Base-by-base conservation (phyloP, 352 stramenopile species). In the Pythium scleroteichum region DNA sequence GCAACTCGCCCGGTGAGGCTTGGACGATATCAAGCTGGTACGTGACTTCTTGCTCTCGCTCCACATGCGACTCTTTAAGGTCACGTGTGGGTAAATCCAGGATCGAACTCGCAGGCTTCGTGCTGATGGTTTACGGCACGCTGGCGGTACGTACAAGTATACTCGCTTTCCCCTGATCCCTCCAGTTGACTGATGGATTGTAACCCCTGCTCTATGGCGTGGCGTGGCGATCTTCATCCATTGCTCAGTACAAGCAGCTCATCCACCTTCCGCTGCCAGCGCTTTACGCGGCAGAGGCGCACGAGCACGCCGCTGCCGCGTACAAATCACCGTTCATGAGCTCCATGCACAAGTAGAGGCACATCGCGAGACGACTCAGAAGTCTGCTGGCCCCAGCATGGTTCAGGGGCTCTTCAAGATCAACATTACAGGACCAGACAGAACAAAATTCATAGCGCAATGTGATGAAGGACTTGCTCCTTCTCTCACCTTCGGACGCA, bases 241-340 rank as follows among this genome's bases (percentile, higher is more conserved):
- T 10, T 23, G 4, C 26, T 14, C 74, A 93, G 84, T 92, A 92
- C 78, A 94, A 94, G 74, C 82, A 92, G 66, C 66, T 94, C 26
- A 64, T 92, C 24, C 70, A 59, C 24, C 61, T 92, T 33, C 82
- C 85, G 3, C 12, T 77, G 17, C 16, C 46, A 8, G 56, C 60
- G 49, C 64, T 90, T 20, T 93, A 93, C 58, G 70, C 62, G 17
- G 55, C 68, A 3, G 79, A 93, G 55, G 53, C 73, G 51, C 78
- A 59, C 52, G 78, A 84, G 29, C 63, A 66, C 22, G 47, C 59
- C 2, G 67, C 68, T 3, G 68, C 66, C 6, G 61, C 65, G 24
- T 75, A 74, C 71, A 90, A 88, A 63, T 90, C 81, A 41, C 84
- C 84, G 16, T 93, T 87, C 67, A 93, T 90, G 79, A 72, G 74